Percentiles rank a stretch among this genome's conserved stretches.
These are phyloP conservation scores for Byssochlamys sp. DNA, from an alignment of 2,329 filamentous ascomycete species.

Conservation along the genomic window DNA sequence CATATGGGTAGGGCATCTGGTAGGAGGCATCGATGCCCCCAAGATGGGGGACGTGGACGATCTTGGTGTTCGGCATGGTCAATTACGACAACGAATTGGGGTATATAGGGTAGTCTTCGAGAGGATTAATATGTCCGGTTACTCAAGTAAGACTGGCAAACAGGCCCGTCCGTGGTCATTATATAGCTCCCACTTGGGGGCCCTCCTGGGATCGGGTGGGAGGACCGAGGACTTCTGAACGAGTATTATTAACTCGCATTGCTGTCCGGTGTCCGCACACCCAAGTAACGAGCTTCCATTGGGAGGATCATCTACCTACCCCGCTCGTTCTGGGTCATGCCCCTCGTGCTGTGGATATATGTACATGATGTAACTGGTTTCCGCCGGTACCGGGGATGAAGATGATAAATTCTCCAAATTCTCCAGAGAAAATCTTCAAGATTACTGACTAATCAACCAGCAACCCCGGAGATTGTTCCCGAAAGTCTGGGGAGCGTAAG, in stretches of 20 bases:
- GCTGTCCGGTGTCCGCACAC: too few species aligned
- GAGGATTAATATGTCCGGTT: too few species aligned
- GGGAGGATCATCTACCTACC: background rate
- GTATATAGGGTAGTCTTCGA: too few species aligned
- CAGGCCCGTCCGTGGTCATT: too few species aligned
- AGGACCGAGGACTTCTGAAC: too few species aligned
- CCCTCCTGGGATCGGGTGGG: too few species aligned
- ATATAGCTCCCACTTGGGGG: too few species aligned
- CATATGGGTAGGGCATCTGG: constrained; percentile 36
- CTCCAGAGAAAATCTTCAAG: background rate
- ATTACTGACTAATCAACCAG: background rate
- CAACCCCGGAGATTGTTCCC: background rate
- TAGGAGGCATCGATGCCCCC: constrained; percentile 43
- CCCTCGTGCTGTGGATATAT: background rate
- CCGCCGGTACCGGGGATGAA: background rate
- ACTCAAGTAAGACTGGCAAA: too few species aligned
- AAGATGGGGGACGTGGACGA: constrained; percentile 40
- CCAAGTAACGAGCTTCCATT: too few species aligned
- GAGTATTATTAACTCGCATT: too few species aligned
- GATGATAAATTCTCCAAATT: too few species aligned
- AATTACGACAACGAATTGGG: background rate
- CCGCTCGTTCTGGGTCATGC: background rate
- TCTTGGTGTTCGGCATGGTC: constrained; percentile 18
- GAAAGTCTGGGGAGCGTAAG: background rate
- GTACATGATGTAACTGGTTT: background rate